Percentiles rank a stretch among this genome's conserved stretches.
Evolutionary conservation across 176 grass and related monocot genomes (phyloP).

Genomic region (Phoenix dactylifera): DNA sequence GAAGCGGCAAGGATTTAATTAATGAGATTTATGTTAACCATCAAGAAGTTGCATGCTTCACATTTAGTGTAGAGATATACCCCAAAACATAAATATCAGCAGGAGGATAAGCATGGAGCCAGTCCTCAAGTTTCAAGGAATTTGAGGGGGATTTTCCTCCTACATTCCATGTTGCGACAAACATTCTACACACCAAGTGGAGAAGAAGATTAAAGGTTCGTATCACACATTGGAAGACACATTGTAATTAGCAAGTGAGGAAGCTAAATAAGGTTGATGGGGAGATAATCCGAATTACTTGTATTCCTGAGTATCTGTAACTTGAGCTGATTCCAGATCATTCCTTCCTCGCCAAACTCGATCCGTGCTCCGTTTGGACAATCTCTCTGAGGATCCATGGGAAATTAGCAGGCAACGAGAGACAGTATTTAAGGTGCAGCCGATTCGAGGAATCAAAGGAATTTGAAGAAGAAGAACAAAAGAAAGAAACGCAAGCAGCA

Average conservation of each 20-base stretch:
- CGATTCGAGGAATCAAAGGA: neutral
- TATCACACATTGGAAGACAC: no score
- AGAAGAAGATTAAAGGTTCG: neutral
- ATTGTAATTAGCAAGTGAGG: no score
- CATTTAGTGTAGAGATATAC: constrained; percentile 23
- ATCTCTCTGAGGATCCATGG: constrained; percentile 41
- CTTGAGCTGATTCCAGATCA: constrained; percentile 41
- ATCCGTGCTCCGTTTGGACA: constrained; percentile 40
- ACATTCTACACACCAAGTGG: constrained; percentile 38
- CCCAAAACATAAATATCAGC: constrained; percentile 97
- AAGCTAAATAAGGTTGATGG: no score
- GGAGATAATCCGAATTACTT: constrained; percentile 37
- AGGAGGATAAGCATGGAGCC: constrained; percentile 85
- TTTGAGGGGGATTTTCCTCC: constrained; percentile 79
- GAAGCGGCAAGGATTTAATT: neutral
- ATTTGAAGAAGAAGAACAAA: constrained; percentile 10
- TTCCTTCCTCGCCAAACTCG: constrained; percentile 36
- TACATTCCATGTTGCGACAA: constrained; percentile 93
- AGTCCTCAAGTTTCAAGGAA: constrained; percentile 82
- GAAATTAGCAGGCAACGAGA: neutral
- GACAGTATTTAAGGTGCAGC: constrained; percentile 4
- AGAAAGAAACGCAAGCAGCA: neutral
- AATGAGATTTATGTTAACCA: no score
- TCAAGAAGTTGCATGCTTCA: no score
- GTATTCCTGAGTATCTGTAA: constrained; percentile 84